Evolutionary conservation across 1,284 basidiomycete species (phyloP).

Genomic region (Pulchroboletus neoregius): DNA sequence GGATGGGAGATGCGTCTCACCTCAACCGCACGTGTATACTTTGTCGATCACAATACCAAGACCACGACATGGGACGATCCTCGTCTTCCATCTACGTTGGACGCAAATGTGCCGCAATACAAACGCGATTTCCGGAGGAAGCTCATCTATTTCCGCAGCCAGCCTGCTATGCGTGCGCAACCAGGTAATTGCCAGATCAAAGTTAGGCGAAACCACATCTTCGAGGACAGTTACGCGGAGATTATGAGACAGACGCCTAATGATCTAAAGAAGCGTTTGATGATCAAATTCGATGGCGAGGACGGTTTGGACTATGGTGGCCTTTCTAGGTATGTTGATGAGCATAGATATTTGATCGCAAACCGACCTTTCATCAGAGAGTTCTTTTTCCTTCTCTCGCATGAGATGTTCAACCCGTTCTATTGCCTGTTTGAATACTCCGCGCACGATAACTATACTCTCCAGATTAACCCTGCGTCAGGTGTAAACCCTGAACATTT

Average conservation of each 20-base stretch:
- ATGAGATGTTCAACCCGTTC: conserved; percentile 96
- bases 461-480: conserved; percentile 93
- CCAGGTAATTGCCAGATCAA: conserved; percentile 95
- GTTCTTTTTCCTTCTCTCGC: conserved; percentile 88
- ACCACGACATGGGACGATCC: conserved; percentile 99
- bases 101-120: conserved; percentile 93
- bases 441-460: conserved; percentile 94
- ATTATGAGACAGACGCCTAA: conserved; percentile 94
- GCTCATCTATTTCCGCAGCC: conserved; percentile 94
- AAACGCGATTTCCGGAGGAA: conserved; percentile 96
- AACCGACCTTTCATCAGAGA: conserved; percentile 42
- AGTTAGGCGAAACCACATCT: conserved; percentile 89
- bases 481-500: conserved; percentile 95
- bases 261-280: conserved; percentile 91
- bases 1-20: conserved; percentile 99
- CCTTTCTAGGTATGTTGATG: conserved; percentile 65
- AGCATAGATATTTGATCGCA: not conserved
- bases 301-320: conserved; percentile 96
- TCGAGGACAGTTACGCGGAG: conserved; percentile 94
- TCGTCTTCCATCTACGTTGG: conserved; percentile 77
- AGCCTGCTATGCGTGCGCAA: conserved; percentile 85
- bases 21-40: conserved; percentile 90
- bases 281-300: conserved; percentile 98
- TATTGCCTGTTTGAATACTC: conserved; percentile 97
- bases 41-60: conserved; percentile 95